Conservation (phyloP, 2,329 filamentous ascomycete genomes). For the Ophiostoma piceae region DNA sequence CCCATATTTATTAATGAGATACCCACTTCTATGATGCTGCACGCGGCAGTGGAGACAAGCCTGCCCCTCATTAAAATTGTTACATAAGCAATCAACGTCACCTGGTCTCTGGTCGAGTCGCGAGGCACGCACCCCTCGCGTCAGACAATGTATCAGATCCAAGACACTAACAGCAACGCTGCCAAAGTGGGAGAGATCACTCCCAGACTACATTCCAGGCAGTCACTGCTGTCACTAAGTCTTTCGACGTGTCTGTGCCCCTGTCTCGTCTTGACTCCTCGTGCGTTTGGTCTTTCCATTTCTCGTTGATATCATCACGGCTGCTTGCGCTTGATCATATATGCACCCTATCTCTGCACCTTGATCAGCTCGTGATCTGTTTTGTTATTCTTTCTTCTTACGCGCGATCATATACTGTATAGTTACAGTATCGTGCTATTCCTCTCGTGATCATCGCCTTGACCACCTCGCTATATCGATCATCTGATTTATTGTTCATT, state of each 20-base stretch:
- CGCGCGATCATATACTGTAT: neutral
- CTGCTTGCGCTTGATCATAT: neutral
- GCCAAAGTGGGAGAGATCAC: neutral
- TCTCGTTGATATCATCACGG: neutral
- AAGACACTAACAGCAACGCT: neutral
- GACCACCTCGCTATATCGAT: neutral
- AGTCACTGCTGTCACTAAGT: no score
- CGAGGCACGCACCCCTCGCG: neutral
- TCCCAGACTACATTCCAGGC: neutral
- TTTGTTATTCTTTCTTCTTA: neutral
- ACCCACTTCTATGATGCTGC: neutral
- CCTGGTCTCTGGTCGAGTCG: neutral
- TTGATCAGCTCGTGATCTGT: neutral
- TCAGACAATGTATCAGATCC: neutral
- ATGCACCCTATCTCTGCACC: neutral
- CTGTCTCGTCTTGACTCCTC: neutral
- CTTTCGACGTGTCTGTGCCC: no score
- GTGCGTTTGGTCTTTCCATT: neutral
- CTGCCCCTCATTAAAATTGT: neutral
- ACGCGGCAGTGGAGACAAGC: constrained; percentile 1
- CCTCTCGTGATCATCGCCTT: neutral
- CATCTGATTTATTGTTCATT: neutral
- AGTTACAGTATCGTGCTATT: no score
- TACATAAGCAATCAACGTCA: neutral
- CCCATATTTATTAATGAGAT: neutral